Percentiles rank a stretch among this genome's conserved stretches.
phyloP scores from a whole-genome alignment of 2,329 filamentous ascomycete genomes.

The Paracamarosporium sp. region DNA sequence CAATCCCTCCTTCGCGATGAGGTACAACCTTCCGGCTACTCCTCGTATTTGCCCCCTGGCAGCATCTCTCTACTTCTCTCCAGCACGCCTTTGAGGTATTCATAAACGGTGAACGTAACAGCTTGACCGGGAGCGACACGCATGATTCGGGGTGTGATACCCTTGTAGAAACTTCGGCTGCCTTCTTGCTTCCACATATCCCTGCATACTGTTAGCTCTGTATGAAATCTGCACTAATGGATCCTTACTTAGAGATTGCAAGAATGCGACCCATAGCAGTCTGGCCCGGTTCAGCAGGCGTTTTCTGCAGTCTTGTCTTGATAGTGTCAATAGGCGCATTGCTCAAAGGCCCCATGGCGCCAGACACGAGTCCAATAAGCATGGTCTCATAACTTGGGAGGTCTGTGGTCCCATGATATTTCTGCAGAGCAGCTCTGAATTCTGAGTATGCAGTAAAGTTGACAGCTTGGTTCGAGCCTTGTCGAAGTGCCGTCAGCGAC shows the following conservation, averaged over 20 bases:
- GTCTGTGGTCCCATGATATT: constrained; percentile 73
- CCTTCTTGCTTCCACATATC: constrained; percentile 81
- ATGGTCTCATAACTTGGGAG: constrained; percentile 91
- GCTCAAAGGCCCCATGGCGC: constrained; percentile 93
- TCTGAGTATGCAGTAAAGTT: constrained; percentile 99
- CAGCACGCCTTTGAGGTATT: constrained; percentile 58
- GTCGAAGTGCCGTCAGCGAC: constrained; percentile 87
- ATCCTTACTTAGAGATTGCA: constrained; percentile 67
- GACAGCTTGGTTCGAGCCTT: constrained; percentile 92
- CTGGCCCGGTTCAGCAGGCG: constrained; percentile 79
- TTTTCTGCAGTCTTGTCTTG: constrained; percentile 95
- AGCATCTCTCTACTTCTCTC: constrained; percentile 56
- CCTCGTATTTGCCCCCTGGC: constrained; percentile 57
- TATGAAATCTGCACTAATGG: constrained; percentile 51
- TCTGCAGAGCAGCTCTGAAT: constrained; percentile 80
- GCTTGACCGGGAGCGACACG: constrained; percentile 95
- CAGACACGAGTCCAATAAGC: constrained; percentile 85
- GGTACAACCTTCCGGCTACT: constrained; percentile 40
- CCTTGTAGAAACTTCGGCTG: constrained; percentile 95
- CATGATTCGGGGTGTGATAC: constrained; percentile 97
- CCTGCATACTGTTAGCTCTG: constrained; percentile 27
- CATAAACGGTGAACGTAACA: constrained; percentile 69
- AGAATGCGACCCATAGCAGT: constrained; percentile 81
- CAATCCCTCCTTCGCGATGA: background rate
- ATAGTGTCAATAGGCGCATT: constrained; percentile 99